Evolutionary conservation across 1,139 yeast genomes (phyloP).

Genomic region (Taiozyma onychis): DNA sequence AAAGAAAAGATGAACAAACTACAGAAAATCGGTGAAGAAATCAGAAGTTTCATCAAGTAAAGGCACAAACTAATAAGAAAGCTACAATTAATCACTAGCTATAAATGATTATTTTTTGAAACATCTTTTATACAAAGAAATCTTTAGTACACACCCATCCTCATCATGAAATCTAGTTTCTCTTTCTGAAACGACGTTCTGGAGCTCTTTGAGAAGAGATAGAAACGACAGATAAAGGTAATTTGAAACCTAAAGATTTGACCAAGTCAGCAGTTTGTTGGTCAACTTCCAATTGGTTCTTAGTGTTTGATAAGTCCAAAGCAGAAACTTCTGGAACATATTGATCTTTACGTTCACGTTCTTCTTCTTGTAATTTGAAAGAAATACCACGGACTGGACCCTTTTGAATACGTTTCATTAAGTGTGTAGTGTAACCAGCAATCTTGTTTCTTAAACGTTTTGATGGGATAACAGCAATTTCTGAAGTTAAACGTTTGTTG

Average conservation of each 20-base stretch:
- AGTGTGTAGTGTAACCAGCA: conserved; percentile 99
- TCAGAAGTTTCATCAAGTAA: conserved; percentile 28
- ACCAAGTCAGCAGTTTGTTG: conserved; percentile 97
- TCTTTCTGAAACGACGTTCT: conserved; percentile 93
- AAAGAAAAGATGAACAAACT: conserved; percentile 32
- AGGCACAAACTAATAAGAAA: not conserved
- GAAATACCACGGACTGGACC: conserved; percentile 99
- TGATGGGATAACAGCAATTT: conserved; percentile 98
- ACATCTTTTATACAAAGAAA: conserved; percentile 19
- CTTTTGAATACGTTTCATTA: conserved; percentile 99
- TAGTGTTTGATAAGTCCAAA: conserved; percentile 94
- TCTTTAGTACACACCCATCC: not conserved
- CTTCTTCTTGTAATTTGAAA: conserved; percentile 99
- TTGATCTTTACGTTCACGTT: conserved; percentile 99
- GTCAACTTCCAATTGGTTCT: conserved; percentile 96
- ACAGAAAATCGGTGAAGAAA: conserved; percentile 35
- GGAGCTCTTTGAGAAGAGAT: conserved; percentile 90
- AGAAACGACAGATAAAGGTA: conserved; percentile 86
- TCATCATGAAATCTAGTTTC: conserved; percentile 49
- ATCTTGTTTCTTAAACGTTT: conserved; percentile 99
- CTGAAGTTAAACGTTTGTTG: conserved; percentile 99
- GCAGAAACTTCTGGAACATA: conserved; percentile 99
- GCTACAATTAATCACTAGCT: conserved; percentile 12
- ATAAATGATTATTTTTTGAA: conserved; percentile 15
- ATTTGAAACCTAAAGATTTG: conserved; percentile 93